Base-by-base conservation (phyloP, 352 stramenopile species). In the Albugo candida region DNA sequence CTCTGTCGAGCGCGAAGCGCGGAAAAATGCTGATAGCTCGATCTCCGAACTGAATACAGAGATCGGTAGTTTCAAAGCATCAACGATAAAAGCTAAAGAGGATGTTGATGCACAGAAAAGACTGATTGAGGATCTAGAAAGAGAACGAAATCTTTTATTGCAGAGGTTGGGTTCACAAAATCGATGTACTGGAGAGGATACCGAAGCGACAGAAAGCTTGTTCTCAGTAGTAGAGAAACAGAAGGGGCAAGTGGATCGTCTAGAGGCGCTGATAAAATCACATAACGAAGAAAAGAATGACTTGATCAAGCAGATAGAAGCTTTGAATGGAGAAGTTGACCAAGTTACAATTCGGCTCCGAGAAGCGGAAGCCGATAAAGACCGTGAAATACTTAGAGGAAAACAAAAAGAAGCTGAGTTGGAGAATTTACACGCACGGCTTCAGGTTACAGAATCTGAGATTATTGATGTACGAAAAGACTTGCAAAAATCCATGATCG, bases 1-100 rank as follows among this genome's bases (percentile, higher is more conserved):
- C 24, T 47, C 54, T 20, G 41, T 16, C 19, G 47, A 35, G 36
- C 8, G 41, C 13, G 47, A 53, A 39, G 37, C 46, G 44, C 17
- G 53, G 44, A 37, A 56, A 43, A 49, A 38, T 34, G 24, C 24
- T 3, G 24, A 31, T 10, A 31, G 24, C 24, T 31, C 24, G 24
- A 8, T 31, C 24, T 31, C 24, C 8, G 8, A 31, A 31, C 24
- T 31, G 8, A 3, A 31, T 31, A 31, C 24, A 3, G 24, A 31
- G 8, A 10, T 31, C 24, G 8, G 24, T 8, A 31, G 24, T 31
- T 31, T 31, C 3, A 8, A 31, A 31, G 3, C 24, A 31, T 31
- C 24, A 10, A 3, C 8, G 8, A 3, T 3, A 10, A 31, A 31
- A 31, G 24, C 24, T 8, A 8, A 31, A 31, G 24, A 31, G 24